Evolutionary conservation across 176 grass and related monocot species (phyloP).

Genomic region (Pharus latifolius): DNA sequence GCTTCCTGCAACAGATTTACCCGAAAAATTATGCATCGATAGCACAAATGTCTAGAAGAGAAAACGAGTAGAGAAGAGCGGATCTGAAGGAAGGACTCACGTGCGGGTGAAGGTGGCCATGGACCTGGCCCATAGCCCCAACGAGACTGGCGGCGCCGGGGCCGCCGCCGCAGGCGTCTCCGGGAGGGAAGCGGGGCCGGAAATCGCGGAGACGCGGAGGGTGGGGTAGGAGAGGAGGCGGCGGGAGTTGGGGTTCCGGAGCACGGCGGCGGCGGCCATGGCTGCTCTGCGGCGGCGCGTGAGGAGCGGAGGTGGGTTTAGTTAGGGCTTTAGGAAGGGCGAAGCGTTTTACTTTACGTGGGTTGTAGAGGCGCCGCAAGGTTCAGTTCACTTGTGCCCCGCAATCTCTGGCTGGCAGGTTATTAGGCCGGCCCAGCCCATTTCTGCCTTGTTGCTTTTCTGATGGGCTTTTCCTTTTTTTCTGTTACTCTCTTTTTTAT

Average conservation of each 20-base stretch:
- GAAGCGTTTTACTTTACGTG: background rate
- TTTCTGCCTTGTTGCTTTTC: too few relatives aligned
- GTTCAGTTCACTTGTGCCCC: too few relatives aligned
- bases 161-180: slow-evolving; percentile 1
- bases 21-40: background rate
- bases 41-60: background rate
- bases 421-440: too few relatives aligned
- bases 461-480: too few relatives aligned
- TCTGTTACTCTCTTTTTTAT: too few relatives aligned
- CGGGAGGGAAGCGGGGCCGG: background rate
- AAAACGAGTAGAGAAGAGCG: background rate
- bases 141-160: background rate
- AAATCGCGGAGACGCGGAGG: slow-evolving; percentile 24
- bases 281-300: background rate
- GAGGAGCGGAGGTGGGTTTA: slow-evolving; percentile 16
- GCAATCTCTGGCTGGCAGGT: too few relatives aligned
- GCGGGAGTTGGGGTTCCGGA: slow-evolving; percentile 25
- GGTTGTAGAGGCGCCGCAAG: too few relatives aligned
- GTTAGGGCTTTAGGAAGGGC: slow-evolving; percentile 35
- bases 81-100: slow-evolving; percentile 37
- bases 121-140: slow-evolving; percentile 51
- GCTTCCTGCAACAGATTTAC: slow-evolving; percentile 55
- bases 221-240: slow-evolving; percentile 28
- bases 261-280: slow-evolving; percentile 46
- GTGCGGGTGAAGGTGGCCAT: slow-evolving; percentile 98